phyloP scores from a whole-genome alignment of 2,329 filamentous ascomycete genomes.

The Didymellaceae sp. region DNA sequence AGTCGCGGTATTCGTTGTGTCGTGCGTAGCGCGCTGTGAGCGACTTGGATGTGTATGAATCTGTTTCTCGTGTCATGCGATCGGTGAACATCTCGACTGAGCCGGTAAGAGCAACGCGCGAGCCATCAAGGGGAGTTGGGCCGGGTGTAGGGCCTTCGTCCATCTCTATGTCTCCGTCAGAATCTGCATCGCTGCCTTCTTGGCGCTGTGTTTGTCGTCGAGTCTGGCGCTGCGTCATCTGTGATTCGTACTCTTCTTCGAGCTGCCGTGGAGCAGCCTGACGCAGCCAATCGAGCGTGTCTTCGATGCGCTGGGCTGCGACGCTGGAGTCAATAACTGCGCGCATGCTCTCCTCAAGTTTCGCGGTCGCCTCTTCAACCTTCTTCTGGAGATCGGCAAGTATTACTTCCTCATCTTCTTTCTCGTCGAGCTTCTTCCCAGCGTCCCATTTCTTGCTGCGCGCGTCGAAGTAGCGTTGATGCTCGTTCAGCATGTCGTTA shows the following conservation, averaged over 20 bases:
- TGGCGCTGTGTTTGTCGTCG: slow-evolving; percentile 18
- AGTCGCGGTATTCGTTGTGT: slow-evolving; percentile 66
- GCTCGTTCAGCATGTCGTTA: slow-evolving; percentile 60
- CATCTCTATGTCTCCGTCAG: slow-evolving; percentile 44
- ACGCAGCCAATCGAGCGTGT: slow-evolving; percentile 53
- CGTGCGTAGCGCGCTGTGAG: slow-evolving; percentile 59
- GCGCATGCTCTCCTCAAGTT: slow-evolving; percentile 65
- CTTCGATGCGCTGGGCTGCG: slow-evolving; percentile 53
- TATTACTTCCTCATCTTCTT: slow-evolving; percentile 48
- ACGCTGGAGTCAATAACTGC: slow-evolving; percentile 63
- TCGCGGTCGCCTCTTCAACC: slow-evolving; percentile 59
- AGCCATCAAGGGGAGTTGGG: slow-evolving; percentile 46
- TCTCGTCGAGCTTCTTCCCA: slow-evolving; percentile 44
- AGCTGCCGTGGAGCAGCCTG: slow-evolving; percentile 41
- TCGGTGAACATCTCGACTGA: slow-evolving; percentile 47
- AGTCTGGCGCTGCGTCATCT: slow-evolving; percentile 47
- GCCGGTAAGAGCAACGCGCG: slow-evolving; percentile 41
- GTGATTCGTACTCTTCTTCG: slow-evolving; percentile 41
- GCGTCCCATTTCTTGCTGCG: slow-evolving; percentile 45
- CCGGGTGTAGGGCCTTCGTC: slow-evolving; percentile 49
- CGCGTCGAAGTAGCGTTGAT: slow-evolving; percentile 46
- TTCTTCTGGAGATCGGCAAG: slow-evolving; percentile 51
- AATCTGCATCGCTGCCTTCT: slow-evolving; percentile 34
- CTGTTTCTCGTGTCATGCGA: slow-evolving; percentile 50
- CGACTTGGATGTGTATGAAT: slow-evolving; percentile 51